phyloP scores from a whole-genome alignment of 768 basidiomycete species.

The Lyophyllum atratum region DNA sequence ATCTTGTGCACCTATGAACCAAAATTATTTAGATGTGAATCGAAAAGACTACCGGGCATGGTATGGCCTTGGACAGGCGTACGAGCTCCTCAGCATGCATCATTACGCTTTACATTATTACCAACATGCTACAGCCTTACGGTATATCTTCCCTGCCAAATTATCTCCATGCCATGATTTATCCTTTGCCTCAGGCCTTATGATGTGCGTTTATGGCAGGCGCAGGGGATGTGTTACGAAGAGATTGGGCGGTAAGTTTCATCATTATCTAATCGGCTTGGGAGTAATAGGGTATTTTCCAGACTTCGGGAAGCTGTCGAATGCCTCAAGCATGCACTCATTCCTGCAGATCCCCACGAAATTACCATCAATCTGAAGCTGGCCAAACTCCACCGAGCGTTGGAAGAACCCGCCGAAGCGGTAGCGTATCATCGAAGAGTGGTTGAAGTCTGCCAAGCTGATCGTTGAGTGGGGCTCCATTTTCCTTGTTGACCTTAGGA shows the following conservation, averaged over 20 bases:
- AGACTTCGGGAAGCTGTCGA: conserved; percentile 90
- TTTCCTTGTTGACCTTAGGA: conserved; percentile 21
- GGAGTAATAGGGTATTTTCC: conserved; percentile 1
- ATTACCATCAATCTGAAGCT: conserved; percentile 72
- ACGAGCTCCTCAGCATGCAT: conserved; percentile 96
- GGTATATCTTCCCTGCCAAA: conserved; percentile 44
- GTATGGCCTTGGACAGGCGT: conserved; percentile 98
- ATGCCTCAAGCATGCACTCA: conserved; percentile 87
- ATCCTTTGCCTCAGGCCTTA: conserved; percentile 65
- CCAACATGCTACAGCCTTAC: conserved; percentile 89
- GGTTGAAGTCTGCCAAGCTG: conserved; percentile 68
- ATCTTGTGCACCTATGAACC: neutral
- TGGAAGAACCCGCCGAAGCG: conserved; percentile 70
- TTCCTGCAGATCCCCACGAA: conserved; percentile 77
- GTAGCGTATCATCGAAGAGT: conserved; percentile 81
- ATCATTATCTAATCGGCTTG: neutral
- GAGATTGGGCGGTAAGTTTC: conserved; percentile 75
- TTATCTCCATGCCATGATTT: conserved; percentile 1
- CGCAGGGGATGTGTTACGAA: conserved; percentile 91
- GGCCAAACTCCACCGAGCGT: conserved; percentile 66
- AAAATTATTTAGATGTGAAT: conserved; percentile 73
- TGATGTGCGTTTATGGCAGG: conserved; percentile 95
- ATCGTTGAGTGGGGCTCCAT: conserved; percentile 43
- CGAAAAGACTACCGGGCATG: conserved; percentile 97
- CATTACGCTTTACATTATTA: conserved; percentile 96